phyloP scores from a whole-genome alignment of 164 flowering plant species.

The Macadamia tetraphylla region DNA sequence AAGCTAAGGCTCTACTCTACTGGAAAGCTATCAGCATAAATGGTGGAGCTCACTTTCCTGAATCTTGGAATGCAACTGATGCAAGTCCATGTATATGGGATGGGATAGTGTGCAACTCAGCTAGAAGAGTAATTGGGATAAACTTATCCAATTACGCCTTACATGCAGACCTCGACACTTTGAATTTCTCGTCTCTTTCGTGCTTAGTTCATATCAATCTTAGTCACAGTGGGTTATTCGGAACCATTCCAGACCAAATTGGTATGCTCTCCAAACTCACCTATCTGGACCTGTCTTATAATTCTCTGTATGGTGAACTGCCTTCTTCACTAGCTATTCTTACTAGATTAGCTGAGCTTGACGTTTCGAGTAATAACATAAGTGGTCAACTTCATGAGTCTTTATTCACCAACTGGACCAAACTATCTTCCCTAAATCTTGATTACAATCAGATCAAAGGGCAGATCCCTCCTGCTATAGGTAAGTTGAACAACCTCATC shows the following conservation, averaged over 20 bases:
- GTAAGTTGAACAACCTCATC: not conserved
- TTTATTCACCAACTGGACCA: not conserved
- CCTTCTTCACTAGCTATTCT: not conserved
- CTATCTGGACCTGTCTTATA: not conserved
- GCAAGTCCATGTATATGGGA: not conserved
- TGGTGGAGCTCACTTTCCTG: not conserved
- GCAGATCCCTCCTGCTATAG: not conserved
- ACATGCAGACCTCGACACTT: not conserved
- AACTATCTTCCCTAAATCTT: not conserved
- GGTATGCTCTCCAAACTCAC: slow-evolving; percentile 4
- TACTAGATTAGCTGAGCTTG: not conserved
- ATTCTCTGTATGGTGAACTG: not conserved
- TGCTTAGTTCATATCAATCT: slow-evolving; percentile 2
- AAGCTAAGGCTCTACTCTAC: not conserved
- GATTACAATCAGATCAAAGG: not conserved
- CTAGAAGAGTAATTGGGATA: not conserved
- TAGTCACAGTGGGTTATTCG: not conserved
- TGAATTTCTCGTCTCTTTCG: slow-evolving; percentile 4
- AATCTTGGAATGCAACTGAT: not conserved
- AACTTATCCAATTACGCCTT: not conserved
- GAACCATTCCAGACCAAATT: slow-evolving; percentile 7
- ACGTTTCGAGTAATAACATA: not conserved
- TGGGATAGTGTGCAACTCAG: not conserved
- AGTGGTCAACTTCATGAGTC: not conserved
- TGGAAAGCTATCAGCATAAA: not conserved